Conservation (phyloP, 2,329 filamentous ascomycete genomes). For the Aspergillus eucalypticola region DNA sequence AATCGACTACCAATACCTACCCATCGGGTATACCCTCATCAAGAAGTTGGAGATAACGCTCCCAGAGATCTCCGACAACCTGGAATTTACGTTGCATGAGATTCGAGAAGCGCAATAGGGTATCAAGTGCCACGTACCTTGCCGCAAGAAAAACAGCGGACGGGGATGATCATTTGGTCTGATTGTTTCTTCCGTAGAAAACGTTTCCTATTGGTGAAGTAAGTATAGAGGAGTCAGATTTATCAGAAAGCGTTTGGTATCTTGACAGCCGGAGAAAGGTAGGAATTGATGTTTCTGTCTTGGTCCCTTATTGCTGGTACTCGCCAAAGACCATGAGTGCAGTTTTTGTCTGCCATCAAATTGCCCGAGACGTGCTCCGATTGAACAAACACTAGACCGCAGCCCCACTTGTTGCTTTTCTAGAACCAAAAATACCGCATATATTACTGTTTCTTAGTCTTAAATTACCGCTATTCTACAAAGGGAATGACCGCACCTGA, state of each 20-base stretch:
- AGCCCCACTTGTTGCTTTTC: background rate
- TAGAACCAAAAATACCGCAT: background rate
- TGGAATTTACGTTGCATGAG: slow-evolving; percentile 41
- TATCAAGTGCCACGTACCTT: slow-evolving; percentile 64
- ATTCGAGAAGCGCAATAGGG: slow-evolving; percentile 6
- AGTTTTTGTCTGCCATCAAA: background rate
- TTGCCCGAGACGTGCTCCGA: background rate
- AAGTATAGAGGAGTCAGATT: background rate
- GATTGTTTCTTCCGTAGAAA: background rate
- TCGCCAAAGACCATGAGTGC: background rate
- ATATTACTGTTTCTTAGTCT: background rate
- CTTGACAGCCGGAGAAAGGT: background rate
- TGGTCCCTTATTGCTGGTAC: background rate
- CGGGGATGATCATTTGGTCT: slow-evolving; percentile 85
- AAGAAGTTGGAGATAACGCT: slow-evolving; percentile 86
- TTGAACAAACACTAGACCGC: background rate
- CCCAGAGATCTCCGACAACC: slow-evolving; percentile 98
- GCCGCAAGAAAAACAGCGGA: slow-evolving; percentile 98
- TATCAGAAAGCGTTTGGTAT: background rate
- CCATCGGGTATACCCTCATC: slow-evolving; percentile 75
- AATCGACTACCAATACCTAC: slow-evolving; percentile 50
- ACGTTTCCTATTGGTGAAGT: no score
- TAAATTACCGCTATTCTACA: background rate
- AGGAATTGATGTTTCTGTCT: background rate
- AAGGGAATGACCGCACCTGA: background rate